Conservation (phyloP, 169 alveolate species). For the Fabrea salina region DNA sequence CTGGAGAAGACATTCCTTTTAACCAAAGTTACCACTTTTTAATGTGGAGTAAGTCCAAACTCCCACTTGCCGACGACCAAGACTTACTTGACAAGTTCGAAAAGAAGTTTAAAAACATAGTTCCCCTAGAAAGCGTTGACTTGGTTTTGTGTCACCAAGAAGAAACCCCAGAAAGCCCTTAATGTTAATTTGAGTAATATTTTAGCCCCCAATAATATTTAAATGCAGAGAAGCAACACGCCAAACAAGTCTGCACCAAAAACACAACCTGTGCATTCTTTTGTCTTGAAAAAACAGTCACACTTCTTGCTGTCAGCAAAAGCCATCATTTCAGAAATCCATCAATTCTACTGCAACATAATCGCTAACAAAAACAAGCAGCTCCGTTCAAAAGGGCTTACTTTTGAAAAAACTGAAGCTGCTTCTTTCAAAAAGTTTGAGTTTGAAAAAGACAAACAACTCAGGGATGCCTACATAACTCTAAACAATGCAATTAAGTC, state of each 20-base stretch:
- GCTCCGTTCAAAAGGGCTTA: not conserved
- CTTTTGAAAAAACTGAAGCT: not conserved
- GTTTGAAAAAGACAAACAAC: not conserved
- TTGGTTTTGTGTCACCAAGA: not conserved
- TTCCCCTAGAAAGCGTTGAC: conserved; percentile 14
- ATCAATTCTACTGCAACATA: not conserved
- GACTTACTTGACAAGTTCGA: conserved; percentile 24
- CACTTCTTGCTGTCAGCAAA: not conserved
- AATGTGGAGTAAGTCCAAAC: conserved; percentile 19
- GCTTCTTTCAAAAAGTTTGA: not conserved
- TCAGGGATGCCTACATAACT: not conserved
- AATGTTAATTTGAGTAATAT: not conserved
- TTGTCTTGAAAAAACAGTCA: no score
- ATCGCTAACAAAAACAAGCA: not conserved
- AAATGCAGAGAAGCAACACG: not conserved
- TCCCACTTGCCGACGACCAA: conserved; percentile 20
- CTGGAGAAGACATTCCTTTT: not conserved
- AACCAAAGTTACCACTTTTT: not conserved
- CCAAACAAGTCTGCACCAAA: not conserved
- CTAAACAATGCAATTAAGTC: not conserved
- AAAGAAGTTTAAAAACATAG: not conserved
- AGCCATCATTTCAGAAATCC: not conserved
- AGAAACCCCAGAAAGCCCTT: conserved; percentile 2
- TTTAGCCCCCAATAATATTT: no score
- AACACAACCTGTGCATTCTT: not conserved